These are phyloP conservation scores for Aspergillus sp. DNA, from an alignment of 2,329 filamentous ascomycete species.

Conservation along the genomic window DNA sequence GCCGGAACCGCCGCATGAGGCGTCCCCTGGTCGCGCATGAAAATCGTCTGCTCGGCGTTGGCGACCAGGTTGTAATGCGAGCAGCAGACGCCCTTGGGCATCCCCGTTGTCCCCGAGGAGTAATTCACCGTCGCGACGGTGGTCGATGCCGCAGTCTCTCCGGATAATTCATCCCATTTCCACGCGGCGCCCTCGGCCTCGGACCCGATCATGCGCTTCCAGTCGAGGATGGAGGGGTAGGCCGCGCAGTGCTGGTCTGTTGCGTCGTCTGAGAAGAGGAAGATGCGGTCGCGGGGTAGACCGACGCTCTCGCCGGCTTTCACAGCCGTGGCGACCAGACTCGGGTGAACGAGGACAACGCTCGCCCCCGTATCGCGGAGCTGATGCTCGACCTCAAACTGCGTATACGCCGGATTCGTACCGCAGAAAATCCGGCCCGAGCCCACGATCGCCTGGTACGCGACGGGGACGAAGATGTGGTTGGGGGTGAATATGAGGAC, in stretches of 20 bases:
- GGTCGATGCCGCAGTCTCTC: neutral
- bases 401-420: constrained; percentile 15
- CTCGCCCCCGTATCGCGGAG: constrained; percentile 5
- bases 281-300: constrained; percentile 10
- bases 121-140: constrained; percentile 19
- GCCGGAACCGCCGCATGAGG: constrained; percentile 5
- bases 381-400: constrained; percentile 17
- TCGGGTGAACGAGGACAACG: constrained; percentile 15
- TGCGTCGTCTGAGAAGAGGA: constrained; percentile 10
- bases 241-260: neutral
- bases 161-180: constrained; percentile 15
- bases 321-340: constrained; percentile 8
- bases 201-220: constrained; percentile 12
- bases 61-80: constrained; percentile 19
- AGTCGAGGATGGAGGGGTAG: constrained; percentile 1
- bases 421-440: constrained; percentile 19
- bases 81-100: constrained; percentile 19
- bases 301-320: constrained; percentile 3
- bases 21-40: constrained; percentile 14
- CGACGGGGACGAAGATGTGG: constrained; percentile 19
- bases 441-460: constrained; percentile 19
- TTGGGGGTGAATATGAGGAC: constrained; percentile 19
- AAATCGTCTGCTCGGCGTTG: constrained; percentile 19
- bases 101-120: constrained; percentile 17
- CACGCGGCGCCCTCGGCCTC: constrained; percentile 9